Base-by-base conservation (phyloP, 1,139 yeast genomes). In the Yamadazyma atmosphaerica region DNA sequence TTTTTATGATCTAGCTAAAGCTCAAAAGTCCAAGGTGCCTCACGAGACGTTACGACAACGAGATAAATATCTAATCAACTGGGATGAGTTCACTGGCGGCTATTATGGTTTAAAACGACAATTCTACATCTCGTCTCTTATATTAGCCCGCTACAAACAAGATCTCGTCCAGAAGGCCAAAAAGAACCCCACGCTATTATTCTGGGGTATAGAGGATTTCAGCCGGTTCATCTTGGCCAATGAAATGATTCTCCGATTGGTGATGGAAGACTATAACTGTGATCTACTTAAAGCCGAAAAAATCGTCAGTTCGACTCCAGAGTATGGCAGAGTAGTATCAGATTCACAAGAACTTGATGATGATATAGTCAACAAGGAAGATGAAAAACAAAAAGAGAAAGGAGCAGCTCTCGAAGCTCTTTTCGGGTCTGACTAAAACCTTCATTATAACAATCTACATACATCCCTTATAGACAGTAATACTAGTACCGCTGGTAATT, bases 21-120 rank as follows among this genome's bases (percentile, higher is more conserved):
- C 52, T 8, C 66, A 70, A 34, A 58, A 56, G 15, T 44, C 57
- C 9, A 44, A 50, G 1, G 77, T 83, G 0, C 45, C 54, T 1
- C 64, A 70, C 29, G 64, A 72, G 3, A 61, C 74, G 1, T 61
- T 83, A 47, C 65, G 83, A 3, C 63, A 62, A 15, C 54, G 60
- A 17, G 86, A 81, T 34, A 65, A 77, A 33, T 62, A 73, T 50
- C 60, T 58, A 11, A 53, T 81, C 15, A 69, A 77, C 23, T 72
- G 82, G 63, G 49, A 58, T 11, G 49, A 55, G 17, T 81, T 74
- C 47, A 61, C 67, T 8, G 80, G 79, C n/a, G 90, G 90, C 0
- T 83, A 74, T 50, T 74, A 74, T 47, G 90, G 90, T 0, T 58
- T 74, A 29, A 67, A 69, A 42, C 61, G 88, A 38, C 86, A 83